Evolutionary conservation across 345 rosid species (phyloP).

Genomic region (Odontarrhena argentea): DNA sequence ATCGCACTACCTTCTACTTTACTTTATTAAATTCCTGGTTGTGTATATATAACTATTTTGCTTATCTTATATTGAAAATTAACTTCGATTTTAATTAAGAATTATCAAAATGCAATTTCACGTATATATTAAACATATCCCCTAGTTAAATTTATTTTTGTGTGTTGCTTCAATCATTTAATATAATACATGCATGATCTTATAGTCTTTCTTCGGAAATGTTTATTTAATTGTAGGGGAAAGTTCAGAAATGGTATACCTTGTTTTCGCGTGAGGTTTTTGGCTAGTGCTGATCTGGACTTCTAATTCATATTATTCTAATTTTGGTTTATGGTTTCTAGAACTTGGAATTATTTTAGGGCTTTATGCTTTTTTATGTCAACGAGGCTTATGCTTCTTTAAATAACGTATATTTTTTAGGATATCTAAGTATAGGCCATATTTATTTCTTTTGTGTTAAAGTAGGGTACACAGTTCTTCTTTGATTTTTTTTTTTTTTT

Average conservation of each 20-base stretch:
- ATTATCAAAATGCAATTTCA: not conserved
- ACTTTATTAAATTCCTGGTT: too few species aligned
- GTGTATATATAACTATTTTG: too few species aligned
- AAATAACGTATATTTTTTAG: not conserved
- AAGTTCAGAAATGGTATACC: not conserved
- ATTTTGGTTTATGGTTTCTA: not conserved
- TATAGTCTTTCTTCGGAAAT: not conserved
- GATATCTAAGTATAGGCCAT: conserved; percentile 3
- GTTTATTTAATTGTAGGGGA: not conserved
- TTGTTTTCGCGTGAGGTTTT: not conserved
- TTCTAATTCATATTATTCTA: conserved; percentile 4
- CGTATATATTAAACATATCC: not conserved
- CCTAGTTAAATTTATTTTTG: not conserved
- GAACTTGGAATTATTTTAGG: not conserved
- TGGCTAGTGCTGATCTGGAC: conserved; percentile 11
- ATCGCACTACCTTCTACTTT: conserved; percentile 20
- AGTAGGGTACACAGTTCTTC: not conserved
- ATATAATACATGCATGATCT: too few species aligned
- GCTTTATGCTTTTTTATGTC: not conserved
- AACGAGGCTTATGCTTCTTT: not conserved
- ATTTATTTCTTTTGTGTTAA: not conserved
- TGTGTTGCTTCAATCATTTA: too few species aligned
- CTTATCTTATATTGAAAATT: too few species aligned
- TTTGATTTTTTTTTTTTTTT: too few species aligned
- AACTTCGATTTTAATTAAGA: not conserved